Percentiles rank a stretch among this genome's conserved stretches.
phyloP scores from a whole-genome alignment of 2,329 filamentous ascomycete genomes.

The Orbilia javanica region DNA sequence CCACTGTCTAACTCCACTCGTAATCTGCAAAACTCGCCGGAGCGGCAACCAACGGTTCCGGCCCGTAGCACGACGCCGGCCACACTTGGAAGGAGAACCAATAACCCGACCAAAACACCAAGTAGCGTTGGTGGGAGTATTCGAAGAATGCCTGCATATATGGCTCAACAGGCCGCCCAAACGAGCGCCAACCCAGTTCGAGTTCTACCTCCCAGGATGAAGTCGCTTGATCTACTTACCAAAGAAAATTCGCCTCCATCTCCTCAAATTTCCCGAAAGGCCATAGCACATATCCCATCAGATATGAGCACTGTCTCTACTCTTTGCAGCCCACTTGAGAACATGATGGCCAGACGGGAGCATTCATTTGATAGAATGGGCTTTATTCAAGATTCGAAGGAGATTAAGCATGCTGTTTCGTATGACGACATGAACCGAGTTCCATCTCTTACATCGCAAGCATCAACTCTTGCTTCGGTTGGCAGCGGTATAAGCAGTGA shows the following conservation, averaged over 20 bases:
- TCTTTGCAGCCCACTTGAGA: conserved; percentile 42
- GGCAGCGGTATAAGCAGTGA: conserved; percentile 60
- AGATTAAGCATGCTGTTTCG: conserved; percentile 17
- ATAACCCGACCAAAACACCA: conserved; percentile 52
- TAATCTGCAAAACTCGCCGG: conserved; percentile 48
- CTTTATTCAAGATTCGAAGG: conserved; percentile 19
- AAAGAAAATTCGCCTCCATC: conserved; percentile 52
- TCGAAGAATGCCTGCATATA: conserved; percentile 55
- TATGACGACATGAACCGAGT: conserved; percentile 53
- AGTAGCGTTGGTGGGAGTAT: conserved; percentile 49
- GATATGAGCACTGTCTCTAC: conserved; percentile 27
- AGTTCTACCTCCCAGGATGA: conserved; percentile 52
- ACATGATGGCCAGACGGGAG: conserved; percentile 38
- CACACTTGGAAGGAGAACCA: conserved; percentile 34
- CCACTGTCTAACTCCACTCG: conserved; percentile 44
- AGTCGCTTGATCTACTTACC: conserved; percentile 23
- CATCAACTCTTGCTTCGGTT: conserved; percentile 55
- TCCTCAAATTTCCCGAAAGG: conserved; percentile 40
- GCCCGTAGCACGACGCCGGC: conserved; percentile 51
- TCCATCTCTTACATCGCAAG: conserved; percentile 55
- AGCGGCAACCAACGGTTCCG: conserved; percentile 37
- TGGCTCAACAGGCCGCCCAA: conserved; percentile 53
- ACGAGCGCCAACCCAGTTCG: conserved; percentile 24
- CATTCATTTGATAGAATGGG: conserved; percentile 28
- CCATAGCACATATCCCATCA: conserved; percentile 46